Evolutionary conservation across 2,329 filamentous ascomycete genomes (phyloP).

Genomic region (Xenoacremonium recifei): DNA sequence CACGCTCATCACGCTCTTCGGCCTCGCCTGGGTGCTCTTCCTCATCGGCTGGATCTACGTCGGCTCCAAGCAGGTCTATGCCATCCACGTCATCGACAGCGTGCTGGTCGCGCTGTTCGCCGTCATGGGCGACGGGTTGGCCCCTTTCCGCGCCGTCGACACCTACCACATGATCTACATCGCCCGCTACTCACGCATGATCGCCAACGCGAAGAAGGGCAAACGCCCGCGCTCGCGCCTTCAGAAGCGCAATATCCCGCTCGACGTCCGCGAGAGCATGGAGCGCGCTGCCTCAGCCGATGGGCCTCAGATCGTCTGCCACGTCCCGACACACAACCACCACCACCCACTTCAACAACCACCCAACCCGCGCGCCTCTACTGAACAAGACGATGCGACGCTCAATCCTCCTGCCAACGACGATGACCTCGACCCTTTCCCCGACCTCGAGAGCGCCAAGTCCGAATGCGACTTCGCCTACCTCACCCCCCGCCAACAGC

Average conservation of each 20-base stretch:
- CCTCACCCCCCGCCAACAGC: conserved; percentile 64
- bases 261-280: conserved; percentile 12
- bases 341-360: background rate
- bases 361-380: background rate
- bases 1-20: conserved; percentile 78
- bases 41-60: conserved; percentile 89
- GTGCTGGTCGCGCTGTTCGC: conserved; percentile 69
- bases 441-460: conserved; percentile 41
- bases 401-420: conserved; percentile 22
- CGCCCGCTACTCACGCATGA: conserved; percentile 57
- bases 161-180: conserved; percentile 89
- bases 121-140: conserved; percentile 67
- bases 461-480: conserved; percentile 52
- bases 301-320: background rate
- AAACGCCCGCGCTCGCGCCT: conserved; percentile 32
- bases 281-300: conserved; percentile 4
- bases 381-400: conserved; percentile 6
- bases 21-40: conserved; percentile 87
- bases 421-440: conserved; percentile 30
- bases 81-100: conserved; percentile 69
- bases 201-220: conserved; percentile 47
- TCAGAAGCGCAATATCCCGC: conserved; percentile 18
- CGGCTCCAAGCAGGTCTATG: conserved; percentile 66
- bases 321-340: background rate
- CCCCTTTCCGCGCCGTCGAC: conserved; percentile 74